Conservation (phyloP, 306 rosid genomes). For the Senna siamea region DNA sequence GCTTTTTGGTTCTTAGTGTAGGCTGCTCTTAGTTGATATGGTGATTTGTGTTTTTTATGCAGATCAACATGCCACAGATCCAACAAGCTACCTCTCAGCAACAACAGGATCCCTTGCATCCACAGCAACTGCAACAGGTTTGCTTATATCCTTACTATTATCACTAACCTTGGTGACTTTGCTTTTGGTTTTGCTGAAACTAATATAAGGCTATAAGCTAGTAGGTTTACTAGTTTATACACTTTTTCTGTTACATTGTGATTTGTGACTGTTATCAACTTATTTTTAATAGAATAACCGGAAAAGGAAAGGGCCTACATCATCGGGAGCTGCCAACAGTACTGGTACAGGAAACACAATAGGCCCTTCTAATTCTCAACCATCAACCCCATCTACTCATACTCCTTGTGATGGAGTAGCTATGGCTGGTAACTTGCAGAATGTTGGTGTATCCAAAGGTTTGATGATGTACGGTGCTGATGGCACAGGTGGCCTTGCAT, state of each 20-base stretch:
- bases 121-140: constrained; percentile 86
- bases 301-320: constrained; percentile 89
- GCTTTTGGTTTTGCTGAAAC: constrained; percentile 31
- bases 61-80: constrained; percentile 79
- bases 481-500: constrained; percentile 85
- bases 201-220: constrained; percentile 17
- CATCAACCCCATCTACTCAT: constrained; percentile 94
- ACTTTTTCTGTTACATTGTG: constrained; percentile 31
- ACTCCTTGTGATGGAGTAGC: constrained; percentile 87
- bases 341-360: constrained; percentile 93
- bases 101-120: constrained; percentile 82
- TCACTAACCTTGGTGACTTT: constrained; percentile 16
- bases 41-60: constrained; percentile 42
- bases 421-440: constrained; percentile 74
- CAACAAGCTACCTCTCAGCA: constrained; percentile 87
- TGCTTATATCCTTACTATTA: constrained; percentile 32
- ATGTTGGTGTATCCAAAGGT: constrained; percentile 70
- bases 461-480: constrained; percentile 73
- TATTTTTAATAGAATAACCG: constrained; percentile 63
- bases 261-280: constrained; percentile 27
- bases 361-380: constrained; percentile 94
- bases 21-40: constrained; percentile 22
- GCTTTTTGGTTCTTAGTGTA: background rate
- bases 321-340: constrained; percentile 97
- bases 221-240: background rate